Evolutionary conservation across 2,329 filamentous ascomycete genomes (phyloP), one percentile per base, ranked within the genome.

Genomic region (Colletotrichum scovillei): DNA sequence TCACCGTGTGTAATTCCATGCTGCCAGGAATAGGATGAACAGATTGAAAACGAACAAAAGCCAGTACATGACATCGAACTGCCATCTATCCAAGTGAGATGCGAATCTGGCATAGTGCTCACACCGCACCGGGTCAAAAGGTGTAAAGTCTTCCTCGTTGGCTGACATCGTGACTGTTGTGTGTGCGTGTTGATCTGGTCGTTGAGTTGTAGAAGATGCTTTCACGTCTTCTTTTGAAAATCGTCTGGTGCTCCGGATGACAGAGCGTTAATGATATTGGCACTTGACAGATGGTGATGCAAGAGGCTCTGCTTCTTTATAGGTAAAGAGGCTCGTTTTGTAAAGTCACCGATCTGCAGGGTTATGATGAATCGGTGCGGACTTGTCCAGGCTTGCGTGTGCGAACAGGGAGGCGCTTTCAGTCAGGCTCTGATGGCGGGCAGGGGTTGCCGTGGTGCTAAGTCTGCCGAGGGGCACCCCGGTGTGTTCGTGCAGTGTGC

Each of bases 1-100:
- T 60, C 78, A 86, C 84, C 78, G 81, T 49, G 77, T 84, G 59
- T 84, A 86, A 12, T 79, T 77, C 78, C 82, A 85, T 1, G 86
- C 86, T 9, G 83, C 82, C 14, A 84, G 71, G 64, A 86, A 88
- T 30, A 88, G 80, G 19, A 88, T 77, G 9, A 84, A 60, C 0
- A 88, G 75, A 65, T 87, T 87, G 22, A 81, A 77, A 28, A 82
- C 75, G 75, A 88, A 88, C 63, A 88, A 73, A 12, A 78, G 75
- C 86, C 86, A 88, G 79, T 87, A 88, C 28, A 88, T 79, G 14
- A 83, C 76, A 74, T 85, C 84, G 73, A 87, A 86, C 75, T 87
- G 80, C 76, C 79, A 78, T 64, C 83, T 77, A 12, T 80, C 81
- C 73, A 88, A 78, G 71, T 84, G 78, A 6, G 82, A 79, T 32